Base-by-base conservation (phyloP, 352 stramenopile genomes). In the Globisporangium splendens region DNA sequence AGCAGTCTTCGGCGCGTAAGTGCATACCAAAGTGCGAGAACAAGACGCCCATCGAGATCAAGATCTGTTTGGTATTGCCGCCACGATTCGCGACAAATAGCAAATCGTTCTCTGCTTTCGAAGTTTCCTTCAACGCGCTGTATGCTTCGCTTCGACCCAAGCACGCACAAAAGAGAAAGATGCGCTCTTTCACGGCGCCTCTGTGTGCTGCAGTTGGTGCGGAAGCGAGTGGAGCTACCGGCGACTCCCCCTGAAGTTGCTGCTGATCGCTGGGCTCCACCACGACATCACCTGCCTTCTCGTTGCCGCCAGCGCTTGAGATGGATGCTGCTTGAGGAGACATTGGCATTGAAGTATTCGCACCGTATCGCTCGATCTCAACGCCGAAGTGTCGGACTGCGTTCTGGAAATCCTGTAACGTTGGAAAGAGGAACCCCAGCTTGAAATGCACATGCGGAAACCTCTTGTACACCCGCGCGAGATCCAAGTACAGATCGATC, bases 381-480 rank as follows among this genome's bases (percentile, higher is more conserved):
- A 63, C 47, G 7, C 59, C 70, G 47, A 84, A 81, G 46, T 81
- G 70, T 1, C 55, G 71, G 14, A 72, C 57, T 0, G 72, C 75
- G 14, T 48, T 62, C 1, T 43, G 51, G 33, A 60, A 59, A 54
- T 86, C 70, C 17, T 77, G 54, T 3, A 70, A 46, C 7, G 60
- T 48, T 18, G 83, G 65, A 21, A 69, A 83, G 12, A 86, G 60
- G 35, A 67, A 83, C 1, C 70, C 75, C 24, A 86, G 64, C 59
- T 86, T 86, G 59, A 86, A 86, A 61, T 83, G 73, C 4, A 80
- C 73, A 51, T 86, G 73, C 15, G 73, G 70, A 6, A 74, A 75
- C 13, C 61, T 53, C 17, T 57, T 62, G 39, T 78, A 70, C 39
- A 70, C 63, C 43, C 66, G 63, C 13, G 64, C 71, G 41, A 83